Evolutionary conservation across 1,284 basidiomycete genomes (phyloP).

Genomic region (Pterula multifida): DNA sequence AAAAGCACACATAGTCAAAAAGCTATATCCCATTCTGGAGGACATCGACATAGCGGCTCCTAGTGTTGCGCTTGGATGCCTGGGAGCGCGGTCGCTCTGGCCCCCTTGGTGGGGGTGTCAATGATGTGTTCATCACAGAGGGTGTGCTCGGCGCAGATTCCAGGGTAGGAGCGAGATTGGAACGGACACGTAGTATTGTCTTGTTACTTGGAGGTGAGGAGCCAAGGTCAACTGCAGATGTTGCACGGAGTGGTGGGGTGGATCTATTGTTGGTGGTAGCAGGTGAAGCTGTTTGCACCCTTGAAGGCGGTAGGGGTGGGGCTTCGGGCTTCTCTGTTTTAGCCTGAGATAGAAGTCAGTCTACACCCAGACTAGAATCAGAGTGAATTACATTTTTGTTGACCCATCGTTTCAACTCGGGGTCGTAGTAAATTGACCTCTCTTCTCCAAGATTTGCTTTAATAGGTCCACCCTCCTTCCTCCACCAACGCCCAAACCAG

Average conservation of each 20-base stretch:
- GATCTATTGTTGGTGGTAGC: conserved; percentile 18
- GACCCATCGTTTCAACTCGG: conserved; percentile 91
- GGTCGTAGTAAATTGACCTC: conserved; percentile 87
- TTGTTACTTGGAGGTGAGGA: conserved; percentile 34
- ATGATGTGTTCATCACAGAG: conserved; percentile 19
- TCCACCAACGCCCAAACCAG: conserved; percentile 79
- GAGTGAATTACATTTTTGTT: conserved; percentile 56
- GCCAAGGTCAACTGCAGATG: conserved; percentile 46
- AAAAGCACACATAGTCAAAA: background rate
- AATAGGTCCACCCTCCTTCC: conserved; percentile 55
- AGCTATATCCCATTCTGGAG: conserved; percentile 43
- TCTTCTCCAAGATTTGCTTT: conserved; percentile 92
- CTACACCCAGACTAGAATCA: conserved; percentile 3
- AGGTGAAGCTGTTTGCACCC: conserved; percentile 77
- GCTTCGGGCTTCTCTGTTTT: conserved; percentile 34
- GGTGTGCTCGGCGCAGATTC: conserved; percentile 31
- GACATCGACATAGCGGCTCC: conserved; percentile 81
- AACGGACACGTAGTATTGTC: conserved; percentile 44
- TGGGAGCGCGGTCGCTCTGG: conserved; percentile 49
- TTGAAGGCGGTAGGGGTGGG: conserved; percentile 56
- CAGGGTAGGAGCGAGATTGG: conserved; percentile 48
- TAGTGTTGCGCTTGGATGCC: conserved; percentile 59
- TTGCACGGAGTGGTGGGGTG: conserved; percentile 44
- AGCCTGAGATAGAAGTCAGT: conserved; percentile 25
- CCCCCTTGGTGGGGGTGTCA: conserved; percentile 28